These are phyloP conservation scores for Hyaloscypha finlandica DNA, from an alignment of 495 filamentous ascomycete species.

Conservation along the genomic window DNA sequence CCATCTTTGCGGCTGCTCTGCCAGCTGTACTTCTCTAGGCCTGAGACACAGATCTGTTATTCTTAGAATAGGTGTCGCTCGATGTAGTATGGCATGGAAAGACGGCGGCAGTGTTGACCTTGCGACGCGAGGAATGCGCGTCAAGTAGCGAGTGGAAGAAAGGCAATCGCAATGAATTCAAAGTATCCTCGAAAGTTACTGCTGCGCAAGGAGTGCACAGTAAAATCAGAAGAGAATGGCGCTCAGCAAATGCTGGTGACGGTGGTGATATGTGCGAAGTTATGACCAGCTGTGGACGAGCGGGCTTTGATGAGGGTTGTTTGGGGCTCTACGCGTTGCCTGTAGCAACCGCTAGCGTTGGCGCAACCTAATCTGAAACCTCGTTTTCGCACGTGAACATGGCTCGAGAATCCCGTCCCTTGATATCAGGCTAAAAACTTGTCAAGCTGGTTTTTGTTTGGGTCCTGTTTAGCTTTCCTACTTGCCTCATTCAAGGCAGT, in stretches of 20 bases:
- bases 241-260: constrained; percentile 13
- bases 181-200: constrained; percentile 13
- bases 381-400: background rate
- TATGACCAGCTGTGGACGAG: background rate
- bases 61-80: constrained; percentile 18
- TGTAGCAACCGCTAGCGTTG: constrained; percentile 5
- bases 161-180: constrained; percentile 5
- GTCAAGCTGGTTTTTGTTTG: background rate
- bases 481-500: no score
- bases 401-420: no score
- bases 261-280: constrained; percentile 17
- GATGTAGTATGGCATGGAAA: constrained; percentile 28
- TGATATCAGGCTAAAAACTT: background rate
- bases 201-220: constrained; percentile 4
- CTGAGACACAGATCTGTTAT: constrained; percentile 7
- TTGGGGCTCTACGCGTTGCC: background rate
- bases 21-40: background rate
- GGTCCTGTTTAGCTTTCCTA: no score
- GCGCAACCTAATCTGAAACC: background rate
- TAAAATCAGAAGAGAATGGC: constrained; percentile 15
- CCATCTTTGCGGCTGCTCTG: constrained; percentile 21
- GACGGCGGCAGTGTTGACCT: constrained; percentile 16
- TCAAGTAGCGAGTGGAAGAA: constrained; percentile 21
- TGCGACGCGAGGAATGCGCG: constrained; percentile 32
- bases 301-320: background rate